Evolutionary conservation across 2,329 filamentous ascomycete genomes (phyloP).

Genomic region (Nemania abortiva): DNA sequence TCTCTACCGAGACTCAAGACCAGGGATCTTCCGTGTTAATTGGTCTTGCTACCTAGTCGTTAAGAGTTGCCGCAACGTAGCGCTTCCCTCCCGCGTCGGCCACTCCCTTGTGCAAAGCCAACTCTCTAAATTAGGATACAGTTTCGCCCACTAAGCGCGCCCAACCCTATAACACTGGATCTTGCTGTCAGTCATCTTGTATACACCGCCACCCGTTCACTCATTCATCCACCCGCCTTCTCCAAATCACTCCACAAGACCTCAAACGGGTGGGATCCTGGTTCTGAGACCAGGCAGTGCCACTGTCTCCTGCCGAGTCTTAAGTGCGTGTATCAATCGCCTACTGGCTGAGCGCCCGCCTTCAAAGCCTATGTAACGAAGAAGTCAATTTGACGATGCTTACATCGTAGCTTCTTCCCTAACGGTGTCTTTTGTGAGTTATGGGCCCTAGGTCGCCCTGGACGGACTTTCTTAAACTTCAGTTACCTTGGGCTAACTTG

Average conservation of each 20-base stretch:
- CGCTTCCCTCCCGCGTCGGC: slow-evolving; percentile 29
- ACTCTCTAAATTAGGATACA: slow-evolving; percentile 33
- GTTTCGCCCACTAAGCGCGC: slow-evolving; percentile 29
- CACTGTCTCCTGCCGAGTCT: slow-evolving; percentile 13
- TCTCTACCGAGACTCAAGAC: slow-evolving; percentile 35
- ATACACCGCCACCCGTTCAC: slow-evolving; percentile 30
- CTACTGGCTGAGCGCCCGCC: slow-evolving; percentile 7
- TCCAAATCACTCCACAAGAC: slow-evolving; percentile 29
- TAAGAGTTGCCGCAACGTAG: slow-evolving; percentile 36
- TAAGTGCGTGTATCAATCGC: slow-evolving; percentile 25
- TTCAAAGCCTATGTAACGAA: slow-evolving; percentile 19
- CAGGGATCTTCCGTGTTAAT: slow-evolving; percentile 33
- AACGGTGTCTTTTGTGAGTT: slow-evolving; percentile 34
- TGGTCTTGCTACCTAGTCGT: slow-evolving; percentile 29
- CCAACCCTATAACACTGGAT: slow-evolving; percentile 33
- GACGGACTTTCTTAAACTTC: not conserved
- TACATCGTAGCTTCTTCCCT: slow-evolving; percentile 35
- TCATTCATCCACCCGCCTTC: slow-evolving; percentile 18
- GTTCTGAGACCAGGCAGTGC: slow-evolving; percentile 30
- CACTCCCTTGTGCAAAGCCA: slow-evolving; percentile 30
- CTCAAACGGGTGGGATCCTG: slow-evolving; percentile 24
- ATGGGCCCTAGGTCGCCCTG: not conserved
- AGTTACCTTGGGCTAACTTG: slow-evolving; percentile 20
- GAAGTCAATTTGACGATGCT: slow-evolving; percentile 37
- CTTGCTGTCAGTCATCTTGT: slow-evolving; percentile 32